Percentiles rank a stretch among this genome's conserved stretches.
phyloP scores from a whole-genome alignment of 495 filamentous ascomycete species.

The Elasticomyces elasticus region DNA sequence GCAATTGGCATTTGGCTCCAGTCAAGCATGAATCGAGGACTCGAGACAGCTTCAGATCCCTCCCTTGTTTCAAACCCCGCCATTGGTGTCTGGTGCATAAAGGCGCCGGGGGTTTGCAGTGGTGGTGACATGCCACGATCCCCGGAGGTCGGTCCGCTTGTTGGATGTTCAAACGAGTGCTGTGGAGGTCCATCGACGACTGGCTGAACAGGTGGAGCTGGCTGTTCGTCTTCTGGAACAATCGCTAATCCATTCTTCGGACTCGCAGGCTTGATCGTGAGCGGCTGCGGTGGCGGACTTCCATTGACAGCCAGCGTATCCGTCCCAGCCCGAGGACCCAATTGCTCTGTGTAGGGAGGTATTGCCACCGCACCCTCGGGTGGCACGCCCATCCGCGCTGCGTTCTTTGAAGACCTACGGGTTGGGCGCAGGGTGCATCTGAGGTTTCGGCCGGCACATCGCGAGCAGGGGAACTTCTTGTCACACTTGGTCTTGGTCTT shows the following conservation, averaged over 20 bases:
- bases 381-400: constrained; percentile 20
- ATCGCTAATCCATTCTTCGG: constrained; percentile 5
- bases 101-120: constrained; percentile 19
- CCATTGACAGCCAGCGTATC: not conserved
- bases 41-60: constrained; percentile 24
- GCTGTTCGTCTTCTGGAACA: constrained; percentile 15
- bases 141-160: constrained; percentile 22
- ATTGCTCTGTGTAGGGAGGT: constrained; percentile 10
- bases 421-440: constrained; percentile 46
- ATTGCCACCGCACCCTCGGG: constrained; percentile 14
- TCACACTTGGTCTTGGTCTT: constrained; percentile 53
- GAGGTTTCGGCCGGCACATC: constrained; percentile 49
- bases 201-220: constrained; percentile 8
- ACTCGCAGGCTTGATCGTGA: constrained; percentile 17
- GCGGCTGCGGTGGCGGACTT: constrained; percentile 20
- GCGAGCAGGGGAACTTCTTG: constrained; percentile 51
- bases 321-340: constrained; percentile 10
- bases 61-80: constrained; percentile 27
- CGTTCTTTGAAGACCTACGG: constrained; percentile 44
- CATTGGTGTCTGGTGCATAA: constrained; percentile 29
- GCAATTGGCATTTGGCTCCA: constrained; percentile 30
- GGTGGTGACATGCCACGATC: constrained; percentile 24
- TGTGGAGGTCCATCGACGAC: constrained; percentile 19
- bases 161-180: constrained; percentile 28
- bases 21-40: constrained; percentile 33